Conservation (phyloP, 495 filamentous ascomycete genomes). For the Trypethelium eluteriae region DNA sequence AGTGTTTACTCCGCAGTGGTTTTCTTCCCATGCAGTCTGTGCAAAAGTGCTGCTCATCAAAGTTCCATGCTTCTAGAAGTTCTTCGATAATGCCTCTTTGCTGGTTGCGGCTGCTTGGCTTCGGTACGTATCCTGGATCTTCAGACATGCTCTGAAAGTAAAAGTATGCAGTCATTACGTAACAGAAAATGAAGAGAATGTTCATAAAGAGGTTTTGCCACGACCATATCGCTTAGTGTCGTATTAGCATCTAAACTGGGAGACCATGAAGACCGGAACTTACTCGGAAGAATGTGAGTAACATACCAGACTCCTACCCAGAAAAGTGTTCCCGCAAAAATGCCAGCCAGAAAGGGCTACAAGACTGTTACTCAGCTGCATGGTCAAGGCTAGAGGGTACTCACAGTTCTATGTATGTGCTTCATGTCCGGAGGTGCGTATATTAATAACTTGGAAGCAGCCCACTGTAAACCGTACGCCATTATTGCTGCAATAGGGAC, state of each 20-base stretch:
- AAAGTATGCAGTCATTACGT: conserved; percentile 67
- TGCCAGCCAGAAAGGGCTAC: conserved; percentile 83
- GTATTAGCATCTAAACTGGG: conserved; percentile 23
- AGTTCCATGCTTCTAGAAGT: conserved; percentile 73
- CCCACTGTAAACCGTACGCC: conserved; percentile 68
- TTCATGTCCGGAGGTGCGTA: conserved; percentile 81
- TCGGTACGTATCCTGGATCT: conserved; percentile 93
- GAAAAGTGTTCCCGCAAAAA: conserved; percentile 82
- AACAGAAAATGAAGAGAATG: conserved; percentile 58
- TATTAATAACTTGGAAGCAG: conserved; percentile 64
- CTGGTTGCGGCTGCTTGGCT: conserved; percentile 74
- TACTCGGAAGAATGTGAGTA: conserved; percentile 62
- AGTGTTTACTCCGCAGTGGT: conserved; percentile 91
- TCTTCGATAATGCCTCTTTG: conserved; percentile 83
- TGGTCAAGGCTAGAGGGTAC: conserved; percentile 28
- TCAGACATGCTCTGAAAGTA: conserved; percentile 75
- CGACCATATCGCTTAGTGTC: background rate
- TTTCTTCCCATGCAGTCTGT: conserved; percentile 86
- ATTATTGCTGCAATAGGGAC: conserved; percentile 60
- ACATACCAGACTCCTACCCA: conserved; percentile 73
- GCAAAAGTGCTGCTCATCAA: conserved; percentile 91
- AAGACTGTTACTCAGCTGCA: conserved; percentile 3
- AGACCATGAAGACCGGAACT: conserved; percentile 26
- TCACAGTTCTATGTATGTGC: conserved; percentile 76
- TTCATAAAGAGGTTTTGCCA: conserved; percentile 58